Evolutionary conservation across 1,284 basidiomycete species (phyloP).

Genomic region (Baeospora myosura): DNA sequence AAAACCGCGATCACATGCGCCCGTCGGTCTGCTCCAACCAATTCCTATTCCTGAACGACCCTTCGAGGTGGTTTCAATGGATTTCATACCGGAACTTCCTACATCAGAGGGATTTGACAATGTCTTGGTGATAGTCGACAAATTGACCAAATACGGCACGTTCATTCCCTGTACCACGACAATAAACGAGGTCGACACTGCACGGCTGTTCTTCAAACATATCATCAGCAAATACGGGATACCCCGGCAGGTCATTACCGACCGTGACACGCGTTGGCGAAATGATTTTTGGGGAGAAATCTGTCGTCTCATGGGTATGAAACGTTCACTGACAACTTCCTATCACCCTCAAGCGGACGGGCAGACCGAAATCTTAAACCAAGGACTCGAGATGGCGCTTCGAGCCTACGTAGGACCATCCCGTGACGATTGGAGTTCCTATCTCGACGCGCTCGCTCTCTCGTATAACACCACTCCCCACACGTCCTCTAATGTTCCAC

Average conservation of each 20-base stretch:
- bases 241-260: conserved; percentile 10
- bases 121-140: conserved; percentile 5
- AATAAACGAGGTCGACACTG: conserved; percentile 21
- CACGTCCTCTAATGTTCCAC: conserved; percentile 15
- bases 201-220: conserved; percentile 17
- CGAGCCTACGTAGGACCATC: conserved; percentile 14
- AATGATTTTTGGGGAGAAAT: conserved; percentile 15
- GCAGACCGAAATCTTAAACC: conserved; percentile 24
- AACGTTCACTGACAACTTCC: conserved; percentile 18
- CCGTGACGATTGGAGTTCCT: conserved; percentile 13
- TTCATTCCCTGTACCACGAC: conserved; percentile 24
- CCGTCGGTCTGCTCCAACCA: conserved; percentile 2
- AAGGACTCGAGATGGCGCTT: conserved; percentile 24
- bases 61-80: conserved; percentile 6
- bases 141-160: conserved; percentile 12
- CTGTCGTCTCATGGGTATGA: conserved; percentile 17
- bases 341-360: conserved; percentile 27
- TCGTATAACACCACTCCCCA: conserved; percentile 19
- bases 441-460: conserved; percentile 14
- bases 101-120: background rate
- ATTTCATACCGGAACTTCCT: conserved; percentile 3
- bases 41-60: conserved; percentile 2
- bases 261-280: background rate
- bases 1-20: conserved; percentile 18
- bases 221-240: conserved; percentile 22